phyloP scores from a whole-genome alignment of 2,329 filamentous ascomycete genomes.

The Xylariaceae sp. region DNA sequence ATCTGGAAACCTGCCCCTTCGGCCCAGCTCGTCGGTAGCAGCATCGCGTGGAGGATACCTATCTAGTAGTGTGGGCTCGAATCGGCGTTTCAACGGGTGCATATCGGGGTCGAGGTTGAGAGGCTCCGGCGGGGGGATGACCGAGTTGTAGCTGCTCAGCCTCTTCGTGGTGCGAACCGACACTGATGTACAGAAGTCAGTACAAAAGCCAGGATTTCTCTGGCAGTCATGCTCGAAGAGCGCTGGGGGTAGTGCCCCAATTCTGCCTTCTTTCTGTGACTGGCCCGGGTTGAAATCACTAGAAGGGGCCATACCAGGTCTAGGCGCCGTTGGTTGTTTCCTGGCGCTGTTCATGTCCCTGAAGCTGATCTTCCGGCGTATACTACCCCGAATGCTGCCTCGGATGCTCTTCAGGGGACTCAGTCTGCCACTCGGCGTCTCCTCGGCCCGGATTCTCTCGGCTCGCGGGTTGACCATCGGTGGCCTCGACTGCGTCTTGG shows the following conservation, averaged over 20 bases:
- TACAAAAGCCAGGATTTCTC: constrained; percentile 14
- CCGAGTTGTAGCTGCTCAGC: constrained; percentile 95
- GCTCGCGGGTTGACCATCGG: constrained; percentile 72
- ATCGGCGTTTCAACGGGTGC: constrained; percentile 89
- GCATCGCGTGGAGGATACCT: constrained; percentile 82
- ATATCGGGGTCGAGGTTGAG: constrained; percentile 84
- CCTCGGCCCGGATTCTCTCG: constrained; percentile 73
- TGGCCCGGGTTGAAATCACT: constrained; percentile 8
- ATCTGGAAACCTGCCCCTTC: constrained; percentile 83
- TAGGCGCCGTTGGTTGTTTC: constrained; percentile 69
- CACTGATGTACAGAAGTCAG: constrained; percentile 33
- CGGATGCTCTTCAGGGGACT: constrained; percentile 48
- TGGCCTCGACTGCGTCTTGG: constrained; percentile 61
- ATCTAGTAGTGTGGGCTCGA: constrained; percentile 93
- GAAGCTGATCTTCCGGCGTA: constrained; percentile 86
- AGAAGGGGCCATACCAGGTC: constrained; percentile 55
- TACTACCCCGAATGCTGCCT: constrained; percentile 73
- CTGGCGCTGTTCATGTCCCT: constrained; percentile 93
- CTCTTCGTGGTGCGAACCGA: constrained; percentile 73
- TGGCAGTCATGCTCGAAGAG: constrained; percentile 17
- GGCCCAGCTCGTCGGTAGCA: constrained; percentile 70
- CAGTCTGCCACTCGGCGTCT: constrained; percentile 45
- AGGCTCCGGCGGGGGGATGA: constrained; percentile 88
- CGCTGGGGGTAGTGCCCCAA: constrained; percentile 13
- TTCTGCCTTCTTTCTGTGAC: constrained; percentile 13